Conservation (phyloP, 2,329 filamentous ascomycete genomes). For the Trichoderma harzianum region DNA sequence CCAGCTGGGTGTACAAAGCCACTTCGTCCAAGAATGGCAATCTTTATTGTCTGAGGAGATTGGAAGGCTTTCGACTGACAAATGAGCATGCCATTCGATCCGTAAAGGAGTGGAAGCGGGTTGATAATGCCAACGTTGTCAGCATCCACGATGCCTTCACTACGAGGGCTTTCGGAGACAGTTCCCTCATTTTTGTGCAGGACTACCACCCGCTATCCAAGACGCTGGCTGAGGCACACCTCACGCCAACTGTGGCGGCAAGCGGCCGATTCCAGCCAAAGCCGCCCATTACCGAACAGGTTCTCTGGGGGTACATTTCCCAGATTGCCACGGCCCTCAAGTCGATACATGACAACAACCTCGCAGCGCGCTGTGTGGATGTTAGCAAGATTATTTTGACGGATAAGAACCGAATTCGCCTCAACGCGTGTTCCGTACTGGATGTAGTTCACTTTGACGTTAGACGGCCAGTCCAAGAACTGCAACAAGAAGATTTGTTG, state of each 20-base stretch:
- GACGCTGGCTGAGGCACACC: slow-evolving; percentile 81
- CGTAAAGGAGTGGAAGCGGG: slow-evolving; percentile 84
- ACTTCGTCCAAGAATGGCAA: slow-evolving; percentile 83
- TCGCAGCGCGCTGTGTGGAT: slow-evolving; percentile 84
- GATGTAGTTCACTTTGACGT: slow-evolving; percentile 84
- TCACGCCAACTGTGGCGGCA: slow-evolving; percentile 42
- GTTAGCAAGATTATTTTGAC: slow-evolving; percentile 87
- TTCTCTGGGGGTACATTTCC: slow-evolving; percentile 87
- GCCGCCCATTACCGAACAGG: slow-evolving; percentile 60
- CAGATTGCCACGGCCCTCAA: slow-evolving; percentile 88
- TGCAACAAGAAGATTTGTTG: slow-evolving; percentile 83
- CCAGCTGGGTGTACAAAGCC: slow-evolving; percentile 94
- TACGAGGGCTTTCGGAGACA: slow-evolving; percentile 87
- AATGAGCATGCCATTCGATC: slow-evolving; percentile 85
- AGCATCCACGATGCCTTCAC: slow-evolving; percentile 91
- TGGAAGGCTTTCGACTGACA: slow-evolving; percentile 85
- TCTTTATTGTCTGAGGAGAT: slow-evolving; percentile 78
- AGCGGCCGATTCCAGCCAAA: slow-evolving; percentile 46
- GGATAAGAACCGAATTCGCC: slow-evolving; percentile 81
- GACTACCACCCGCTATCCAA: slow-evolving; percentile 91
- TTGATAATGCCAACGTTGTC: slow-evolving; percentile 78
- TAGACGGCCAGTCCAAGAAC: slow-evolving; percentile 63
- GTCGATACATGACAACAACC: slow-evolving; percentile 73
- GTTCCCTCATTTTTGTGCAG: slow-evolving; percentile 88
- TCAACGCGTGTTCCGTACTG: slow-evolving; percentile 84